Conservation (phyloP, 1,284 basidiomycete species). For the Amylostereum areolatum region DNA sequence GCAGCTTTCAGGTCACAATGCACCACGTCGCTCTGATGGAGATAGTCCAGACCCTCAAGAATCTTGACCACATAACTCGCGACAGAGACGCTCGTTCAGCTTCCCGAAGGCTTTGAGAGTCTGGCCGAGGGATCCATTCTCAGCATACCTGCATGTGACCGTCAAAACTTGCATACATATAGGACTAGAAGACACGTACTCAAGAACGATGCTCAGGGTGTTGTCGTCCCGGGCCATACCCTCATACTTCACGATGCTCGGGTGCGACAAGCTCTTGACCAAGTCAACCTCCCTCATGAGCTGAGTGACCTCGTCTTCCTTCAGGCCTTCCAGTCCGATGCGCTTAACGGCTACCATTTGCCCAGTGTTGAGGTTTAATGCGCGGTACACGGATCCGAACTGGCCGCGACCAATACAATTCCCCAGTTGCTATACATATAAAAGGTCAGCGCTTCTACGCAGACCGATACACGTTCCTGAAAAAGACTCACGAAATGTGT, state of each 20-base stretch:
- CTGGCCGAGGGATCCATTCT: slow-evolving; percentile 90
- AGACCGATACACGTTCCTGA: slow-evolving; percentile 1
- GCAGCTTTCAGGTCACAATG: slow-evolving; percentile 97
- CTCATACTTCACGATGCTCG: slow-evolving; percentile 93
- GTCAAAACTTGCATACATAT: not conserved
- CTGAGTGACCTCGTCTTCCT: slow-evolving; percentile 80
- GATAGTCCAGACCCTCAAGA: slow-evolving; percentile 85
- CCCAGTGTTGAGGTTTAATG: slow-evolving; percentile 86
- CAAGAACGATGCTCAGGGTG: slow-evolving; percentile 85
- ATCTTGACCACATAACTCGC: slow-evolving; percentile 92
- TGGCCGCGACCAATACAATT: slow-evolving; percentile 96
- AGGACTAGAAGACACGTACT: slow-evolving; percentile 48
- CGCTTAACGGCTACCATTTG: slow-evolving; percentile 95
- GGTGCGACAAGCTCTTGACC: slow-evolving; percentile 83
- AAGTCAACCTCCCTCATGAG: slow-evolving; percentile 91
- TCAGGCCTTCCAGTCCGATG: slow-evolving; percentile 80
- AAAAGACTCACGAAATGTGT: slow-evolving; percentile 73
- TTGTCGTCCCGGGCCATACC: slow-evolving; percentile 89
- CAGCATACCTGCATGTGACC: slow-evolving; percentile 63
- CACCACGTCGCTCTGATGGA: slow-evolving; percentile 78
- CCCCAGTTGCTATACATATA: slow-evolving; percentile 71
- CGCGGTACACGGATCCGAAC: slow-evolving; percentile 93
- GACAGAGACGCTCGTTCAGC: slow-evolving; percentile 83
- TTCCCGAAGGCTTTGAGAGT: slow-evolving; percentile 89
- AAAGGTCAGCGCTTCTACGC: slow-evolving; percentile 7